Conservation (phyloP, 306 rosid species). For the Cucurbita argyrosperma region DNA sequence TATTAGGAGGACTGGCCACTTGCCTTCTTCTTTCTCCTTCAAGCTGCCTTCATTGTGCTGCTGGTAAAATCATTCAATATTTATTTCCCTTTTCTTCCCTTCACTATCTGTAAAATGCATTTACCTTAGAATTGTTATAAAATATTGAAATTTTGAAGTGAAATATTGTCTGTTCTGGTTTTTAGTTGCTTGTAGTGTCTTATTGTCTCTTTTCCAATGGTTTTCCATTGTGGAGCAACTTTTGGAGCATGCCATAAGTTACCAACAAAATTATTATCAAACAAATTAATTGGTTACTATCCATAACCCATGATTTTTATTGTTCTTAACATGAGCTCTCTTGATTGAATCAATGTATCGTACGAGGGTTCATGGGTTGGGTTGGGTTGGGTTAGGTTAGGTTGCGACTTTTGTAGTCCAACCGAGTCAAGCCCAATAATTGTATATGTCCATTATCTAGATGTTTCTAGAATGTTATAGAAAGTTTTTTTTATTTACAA, state of each 20-base stretch:
- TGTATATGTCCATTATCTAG: too few relatives aligned
- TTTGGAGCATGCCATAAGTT: background rate
- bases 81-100: background rate
- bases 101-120: conserved; percentile 1
- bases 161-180: background rate
- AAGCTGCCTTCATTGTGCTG: conserved; percentile 65
- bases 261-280: background rate
- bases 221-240: background rate
- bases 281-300: background rate
- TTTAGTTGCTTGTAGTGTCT: background rate
- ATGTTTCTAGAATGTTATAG: too few relatives aligned
- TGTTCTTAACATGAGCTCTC: background rate
- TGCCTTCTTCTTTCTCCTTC: conserved; percentile 74
- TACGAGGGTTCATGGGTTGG: too few relatives aligned
- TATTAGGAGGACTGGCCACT: conserved; percentile 73
- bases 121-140: background rate
- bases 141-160: background rate
- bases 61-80: conserved; percentile 35
- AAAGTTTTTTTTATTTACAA: too few relatives aligned
- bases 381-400: too few relatives aligned
- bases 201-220: background rate
- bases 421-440: too few relatives aligned
- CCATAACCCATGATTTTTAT: background rate
- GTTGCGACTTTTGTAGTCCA: too few relatives aligned
- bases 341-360: too few relatives aligned